These are phyloP conservation scores for Crucibulum laeve DNA, from an alignment of 768 basidiomycete genomes.

Conservation along the genomic window DNA sequence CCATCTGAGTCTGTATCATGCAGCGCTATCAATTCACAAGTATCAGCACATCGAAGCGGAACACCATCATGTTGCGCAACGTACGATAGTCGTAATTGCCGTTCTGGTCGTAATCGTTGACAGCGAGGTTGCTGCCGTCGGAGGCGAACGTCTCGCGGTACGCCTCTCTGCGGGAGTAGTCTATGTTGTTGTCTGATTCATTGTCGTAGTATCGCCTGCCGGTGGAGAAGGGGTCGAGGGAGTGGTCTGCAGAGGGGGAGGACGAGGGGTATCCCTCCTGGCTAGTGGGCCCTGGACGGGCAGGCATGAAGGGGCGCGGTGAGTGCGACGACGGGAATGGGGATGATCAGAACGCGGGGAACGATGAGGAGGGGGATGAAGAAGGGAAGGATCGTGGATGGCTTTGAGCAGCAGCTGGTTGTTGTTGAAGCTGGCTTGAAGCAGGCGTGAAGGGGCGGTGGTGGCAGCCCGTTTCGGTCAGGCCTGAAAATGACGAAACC, in stretches of 20 bases:
- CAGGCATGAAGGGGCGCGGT: constrained; percentile 37
- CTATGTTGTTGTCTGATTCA: constrained; percentile 67
- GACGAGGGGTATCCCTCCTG: constrained; percentile 64
- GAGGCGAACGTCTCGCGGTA: constrained; percentile 61
- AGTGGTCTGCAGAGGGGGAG: constrained; percentile 57
- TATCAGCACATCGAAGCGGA: constrained; percentile 9
- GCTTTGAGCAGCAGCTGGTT: constrained; percentile 7
- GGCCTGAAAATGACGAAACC: constrained; percentile 12
- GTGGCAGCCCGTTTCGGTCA: constrained; percentile 5
- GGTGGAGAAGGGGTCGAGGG: constrained; percentile 62
- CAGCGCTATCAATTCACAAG: constrained; percentile 53
- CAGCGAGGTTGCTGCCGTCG: constrained; percentile 59
- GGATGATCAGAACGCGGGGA: constrained; percentile 14
- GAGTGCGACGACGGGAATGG: not conserved
- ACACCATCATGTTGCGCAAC: constrained; percentile 16
- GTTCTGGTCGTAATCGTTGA: constrained; percentile 68
- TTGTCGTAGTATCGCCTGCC: constrained; percentile 65
- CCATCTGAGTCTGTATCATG: constrained; percentile 85
- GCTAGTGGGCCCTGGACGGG: constrained; percentile 51
- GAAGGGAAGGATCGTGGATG: constrained; percentile 2
- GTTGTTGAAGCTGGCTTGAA: not conserved
- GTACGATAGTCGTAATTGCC: constrained; percentile 66
- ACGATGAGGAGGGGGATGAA: constrained; percentile 14
- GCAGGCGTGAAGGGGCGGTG: constrained; percentile 4
- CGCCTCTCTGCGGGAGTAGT: constrained; percentile 48